Percentiles rank a stretch among this genome's conserved stretches.
phyloP scores from a whole-genome alignment of 2,329 filamentous ascomycete genomes.

The Sclerotinia minor region DNA sequence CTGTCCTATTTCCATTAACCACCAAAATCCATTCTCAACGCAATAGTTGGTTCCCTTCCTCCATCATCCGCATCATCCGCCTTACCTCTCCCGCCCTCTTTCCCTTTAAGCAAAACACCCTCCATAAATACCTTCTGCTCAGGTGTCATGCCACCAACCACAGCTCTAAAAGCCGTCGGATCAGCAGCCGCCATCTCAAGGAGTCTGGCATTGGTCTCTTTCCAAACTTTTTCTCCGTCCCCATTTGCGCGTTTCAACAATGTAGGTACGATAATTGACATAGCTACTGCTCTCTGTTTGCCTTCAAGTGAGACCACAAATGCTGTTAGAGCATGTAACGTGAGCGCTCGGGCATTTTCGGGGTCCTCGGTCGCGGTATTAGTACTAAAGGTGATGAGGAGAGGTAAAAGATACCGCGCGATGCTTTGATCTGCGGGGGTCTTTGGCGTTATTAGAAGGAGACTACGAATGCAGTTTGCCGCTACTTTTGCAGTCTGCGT shows the following conservation, averaged over 20 bases:
- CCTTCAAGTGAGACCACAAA: slow-evolving; percentile 57
- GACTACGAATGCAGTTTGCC: slow-evolving; percentile 82
- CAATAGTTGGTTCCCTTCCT: slow-evolving; percentile 75
- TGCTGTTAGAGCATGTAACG: slow-evolving; percentile 74
- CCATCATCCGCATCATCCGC: slow-evolving; percentile 47
- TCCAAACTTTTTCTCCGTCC: slow-evolving; percentile 59
- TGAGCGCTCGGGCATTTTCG: slow-evolving; percentile 68
- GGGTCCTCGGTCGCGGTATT: slow-evolving; percentile 73
- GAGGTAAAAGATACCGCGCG: slow-evolving; percentile 71
- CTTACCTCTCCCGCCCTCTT: slow-evolving; percentile 47
- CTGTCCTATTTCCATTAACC: slow-evolving; percentile 45
- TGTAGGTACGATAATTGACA: slow-evolving; percentile 75
- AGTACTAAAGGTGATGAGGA: slow-evolving; percentile 73
- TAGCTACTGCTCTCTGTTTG: slow-evolving; percentile 57
- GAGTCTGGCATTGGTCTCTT: slow-evolving; percentile 73
- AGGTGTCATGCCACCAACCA: slow-evolving; percentile 70
- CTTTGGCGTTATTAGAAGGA: slow-evolving; percentile 67
- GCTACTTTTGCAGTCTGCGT: slow-evolving; percentile 81
- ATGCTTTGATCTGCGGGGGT: slow-evolving; percentile 71
- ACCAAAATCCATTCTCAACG: slow-evolving; percentile 91
- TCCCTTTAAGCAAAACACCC: slow-evolving; percentile 69
- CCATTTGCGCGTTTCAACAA: slow-evolving; percentile 70
- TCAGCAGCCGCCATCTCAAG: slow-evolving; percentile 79
- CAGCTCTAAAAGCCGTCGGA: slow-evolving; percentile 68
- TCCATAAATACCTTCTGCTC: slow-evolving; percentile 78